Evolutionary conservation across 352 stramenopile species (phyloP).

Genomic region (Pythium biforme): DNA sequence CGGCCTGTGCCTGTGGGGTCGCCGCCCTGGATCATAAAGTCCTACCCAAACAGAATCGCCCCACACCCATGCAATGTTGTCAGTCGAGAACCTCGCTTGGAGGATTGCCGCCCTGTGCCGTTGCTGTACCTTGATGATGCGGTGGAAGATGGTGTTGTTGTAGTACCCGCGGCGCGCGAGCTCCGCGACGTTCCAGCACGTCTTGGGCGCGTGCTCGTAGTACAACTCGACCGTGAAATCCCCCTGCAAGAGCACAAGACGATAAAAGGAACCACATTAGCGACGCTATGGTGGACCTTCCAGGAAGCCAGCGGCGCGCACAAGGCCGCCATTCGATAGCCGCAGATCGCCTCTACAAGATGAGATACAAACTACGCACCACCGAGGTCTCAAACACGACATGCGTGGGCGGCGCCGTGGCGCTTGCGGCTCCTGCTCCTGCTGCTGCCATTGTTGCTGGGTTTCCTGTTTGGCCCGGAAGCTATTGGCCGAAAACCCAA

Average conservation of each 20-base stretch:
- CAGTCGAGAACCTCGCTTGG: no score
- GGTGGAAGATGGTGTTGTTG: conserved; percentile 95
- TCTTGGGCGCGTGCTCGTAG: conserved; percentile 89
- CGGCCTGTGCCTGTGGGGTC: conserved; percentile 93
- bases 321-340: conserved; percentile 3
- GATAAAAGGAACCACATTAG: not conserved
- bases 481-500: not conserved
- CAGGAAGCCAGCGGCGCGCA: not conserved
- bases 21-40: conserved; percentile 97
- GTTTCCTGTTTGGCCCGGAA: not conserved
- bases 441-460: conserved; percentile 9
- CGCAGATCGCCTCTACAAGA: not conserved
- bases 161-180: conserved; percentile 93
- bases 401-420: conserved; percentile 53
- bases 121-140: conserved; percentile 85
- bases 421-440: not conserved
- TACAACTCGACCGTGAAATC: conserved; percentile 94
- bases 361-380: not conserved
- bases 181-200: conserved; percentile 93
- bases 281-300: not conserved
- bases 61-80: no score
- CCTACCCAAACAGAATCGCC: conserved; percentile 29
- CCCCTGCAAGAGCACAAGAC: conserved; percentile 37
- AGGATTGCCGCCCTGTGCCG: no score
- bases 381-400: conserved; percentile 77